Evolutionary conservation across 2,329 filamentous ascomycete species (phyloP).

Genomic region (Colletotrichum sansevieriae): DNA sequence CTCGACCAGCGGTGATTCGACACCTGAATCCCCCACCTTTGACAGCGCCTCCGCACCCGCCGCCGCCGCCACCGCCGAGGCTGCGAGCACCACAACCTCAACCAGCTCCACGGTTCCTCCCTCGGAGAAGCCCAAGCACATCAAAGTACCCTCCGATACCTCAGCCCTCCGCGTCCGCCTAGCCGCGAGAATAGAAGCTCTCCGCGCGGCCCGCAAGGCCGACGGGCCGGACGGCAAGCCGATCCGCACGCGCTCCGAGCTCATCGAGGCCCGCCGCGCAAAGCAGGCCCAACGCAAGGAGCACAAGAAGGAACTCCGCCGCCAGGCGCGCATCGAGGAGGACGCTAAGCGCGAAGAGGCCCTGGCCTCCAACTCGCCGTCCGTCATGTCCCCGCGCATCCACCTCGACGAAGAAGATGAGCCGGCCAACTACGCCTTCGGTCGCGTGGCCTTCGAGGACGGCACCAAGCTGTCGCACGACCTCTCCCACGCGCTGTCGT

Average conservation of each 20-base stretch:
- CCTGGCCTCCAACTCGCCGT: constrained; percentile 72
- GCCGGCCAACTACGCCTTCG: constrained; percentile 81
- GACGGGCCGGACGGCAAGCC: constrained; percentile 85
- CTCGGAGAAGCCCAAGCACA: constrained; percentile 73
- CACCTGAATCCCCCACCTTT: constrained; percentile 70
- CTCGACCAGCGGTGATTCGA: constrained; percentile 53
- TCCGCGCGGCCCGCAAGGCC: constrained; percentile 88
- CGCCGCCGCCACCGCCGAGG: constrained; percentile 55
- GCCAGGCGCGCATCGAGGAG: constrained; percentile 84
- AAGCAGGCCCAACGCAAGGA: constrained; percentile 90
- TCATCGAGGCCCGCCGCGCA: constrained; percentile 88
- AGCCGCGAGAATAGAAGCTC: constrained; percentile 84
- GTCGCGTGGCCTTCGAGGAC: constrained; percentile 90
- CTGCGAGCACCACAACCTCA: constrained; percentile 74
- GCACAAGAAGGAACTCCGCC: constrained; percentile 88
- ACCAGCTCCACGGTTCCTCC: constrained; percentile 74
- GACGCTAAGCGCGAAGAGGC: constrained; percentile 74
- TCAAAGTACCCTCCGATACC: constrained; percentile 77
- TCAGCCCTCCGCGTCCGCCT: constrained; percentile 83
- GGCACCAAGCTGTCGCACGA: constrained; percentile 83
- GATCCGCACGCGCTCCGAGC: constrained; percentile 87
- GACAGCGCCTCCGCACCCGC: constrained; percentile 61
- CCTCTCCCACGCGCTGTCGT: constrained; percentile 68
- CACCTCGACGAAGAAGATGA: constrained; percentile 57
- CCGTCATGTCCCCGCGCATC: constrained; percentile 68